A percentile compares a stretch with the other conserved stretches of the same genome.
phyloP scores from a whole-genome alignment of 2,329 filamentous ascomycete species.

The Alternaria arborescens region DNA sequence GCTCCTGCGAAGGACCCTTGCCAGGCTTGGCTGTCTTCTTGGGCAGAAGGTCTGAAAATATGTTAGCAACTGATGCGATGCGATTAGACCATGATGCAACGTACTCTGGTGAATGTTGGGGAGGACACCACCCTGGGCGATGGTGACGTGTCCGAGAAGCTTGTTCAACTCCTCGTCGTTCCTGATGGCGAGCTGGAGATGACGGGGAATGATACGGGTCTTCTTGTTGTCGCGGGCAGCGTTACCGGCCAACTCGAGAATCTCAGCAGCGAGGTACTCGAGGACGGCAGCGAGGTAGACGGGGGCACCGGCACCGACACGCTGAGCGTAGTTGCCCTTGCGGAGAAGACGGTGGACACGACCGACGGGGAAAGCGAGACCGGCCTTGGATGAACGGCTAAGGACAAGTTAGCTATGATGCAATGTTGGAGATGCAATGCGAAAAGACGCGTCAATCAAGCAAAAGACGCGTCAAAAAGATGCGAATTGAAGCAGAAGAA shows the following conservation, averaged over 20 bases:
- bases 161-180: conserved; percentile 99
- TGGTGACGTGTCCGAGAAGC: conserved; percentile 93
- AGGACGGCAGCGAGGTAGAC: conserved; percentile 98
- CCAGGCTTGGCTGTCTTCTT: conserved; percentile 98
- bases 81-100: conserved; percentile 52
- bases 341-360: conserved; percentile 99
- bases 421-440: conserved; percentile 30
- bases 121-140: conserved; percentile 95
- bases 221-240: conserved; percentile 99
- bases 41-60: conserved; percentile 82
- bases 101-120: conserved; percentile 97
- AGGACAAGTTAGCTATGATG: conserved; percentile 46
- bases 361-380: conserved; percentile 97
- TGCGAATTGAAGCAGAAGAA: conserved; percentile 1
- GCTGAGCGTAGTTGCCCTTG: conserved; percentile 99
- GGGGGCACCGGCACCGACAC: conserved; percentile 96
- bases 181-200: conserved; percentile 98
- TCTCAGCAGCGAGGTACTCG: conserved; percentile 98
- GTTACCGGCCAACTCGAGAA: conserved; percentile 98
- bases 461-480: conserved; percentile 16
- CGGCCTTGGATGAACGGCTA: conserved; percentile 98
- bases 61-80: conserved; percentile 51
- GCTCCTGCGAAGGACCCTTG: conserved; percentile 92
- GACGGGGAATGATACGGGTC: conserved; percentile 99
- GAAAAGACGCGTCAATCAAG: conserved; percentile 38